Percentiles rank a stretch among this genome's conserved stretches.
phyloP scores from a whole-genome alignment of 495 filamentous ascomycete species.

The Penicillium crystallinum region DNA sequence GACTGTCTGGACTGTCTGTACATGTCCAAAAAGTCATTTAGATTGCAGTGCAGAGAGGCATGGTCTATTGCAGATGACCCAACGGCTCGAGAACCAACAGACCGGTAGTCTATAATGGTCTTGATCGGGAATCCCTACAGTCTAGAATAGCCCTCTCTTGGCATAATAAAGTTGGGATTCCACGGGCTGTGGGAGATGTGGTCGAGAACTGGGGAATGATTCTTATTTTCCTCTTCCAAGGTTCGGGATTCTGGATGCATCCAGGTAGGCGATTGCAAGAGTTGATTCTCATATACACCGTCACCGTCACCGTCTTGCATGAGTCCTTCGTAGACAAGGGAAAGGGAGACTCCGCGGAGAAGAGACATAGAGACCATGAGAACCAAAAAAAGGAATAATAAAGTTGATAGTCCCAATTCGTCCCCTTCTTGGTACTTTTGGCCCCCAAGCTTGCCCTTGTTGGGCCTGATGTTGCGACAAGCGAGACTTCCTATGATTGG shows the following conservation, averaged over 20 bases:
- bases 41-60: not conserved
- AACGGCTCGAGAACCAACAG: not conserved
- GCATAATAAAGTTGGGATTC: slow-evolving; percentile 19
- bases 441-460: slow-evolving; percentile 18
- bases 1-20: not conserved
- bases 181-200: slow-evolving; percentile 18
- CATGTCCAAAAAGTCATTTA: slow-evolving; percentile 4
- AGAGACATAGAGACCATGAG: not conserved
- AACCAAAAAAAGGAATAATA: not conserved
- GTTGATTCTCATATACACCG: no score
- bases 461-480: slow-evolving; percentile 22
- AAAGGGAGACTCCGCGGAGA: no score
- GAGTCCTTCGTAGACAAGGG: no score
- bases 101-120: not conserved
- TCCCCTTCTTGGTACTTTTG: slow-evolving; percentile 1
- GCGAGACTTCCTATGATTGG: slow-evolving; percentile 10
- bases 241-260: no score
- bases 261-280: no score
- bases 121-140: not conserved
- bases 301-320: no score
- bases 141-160: slow-evolving; percentile 20
- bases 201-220: slow-evolving; percentile 7
- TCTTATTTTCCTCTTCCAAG: not conserved
- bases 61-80: slow-evolving; percentile 5
- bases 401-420: not conserved